phyloP scores from a whole-genome alignment of 2,329 filamentous ascomycete species.

The Trichoderma sp. region DNA sequence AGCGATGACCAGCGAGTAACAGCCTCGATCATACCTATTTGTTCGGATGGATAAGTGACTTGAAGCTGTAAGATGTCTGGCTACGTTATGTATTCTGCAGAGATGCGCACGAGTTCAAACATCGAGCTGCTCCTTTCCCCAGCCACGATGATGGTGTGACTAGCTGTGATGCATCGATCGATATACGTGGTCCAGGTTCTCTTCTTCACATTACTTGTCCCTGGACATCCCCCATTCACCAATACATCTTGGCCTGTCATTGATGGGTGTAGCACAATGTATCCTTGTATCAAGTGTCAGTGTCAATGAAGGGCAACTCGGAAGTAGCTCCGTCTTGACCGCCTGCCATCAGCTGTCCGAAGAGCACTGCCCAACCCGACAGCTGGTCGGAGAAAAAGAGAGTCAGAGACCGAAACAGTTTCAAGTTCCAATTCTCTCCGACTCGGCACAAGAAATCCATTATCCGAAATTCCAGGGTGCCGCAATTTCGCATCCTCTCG shows the following conservation, averaged over 20 bases:
- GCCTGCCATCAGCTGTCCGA: conserved; percentile 28
- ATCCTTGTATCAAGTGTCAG: not conserved
- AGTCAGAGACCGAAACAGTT: not conserved
- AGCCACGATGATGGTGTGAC: not conserved
- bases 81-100: not conserved
- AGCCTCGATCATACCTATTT: not conserved
- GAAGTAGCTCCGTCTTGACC: conserved; percentile 27
- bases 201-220: not conserved
- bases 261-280: conserved; percentile 9
- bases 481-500: not conserved
- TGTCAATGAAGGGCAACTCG: conserved; percentile 23
- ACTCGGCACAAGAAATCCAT: not conserved
- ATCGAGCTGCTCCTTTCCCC: not conserved
- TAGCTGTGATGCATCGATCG: not conserved
- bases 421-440: not conserved
- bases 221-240: conserved; percentile 12
- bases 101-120: not conserved
- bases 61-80: not conserved
- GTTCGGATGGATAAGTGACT: not conserved
- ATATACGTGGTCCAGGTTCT: not conserved
- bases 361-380: conserved; percentile 18
- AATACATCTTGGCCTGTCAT: not conserved
- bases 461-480: not conserved
- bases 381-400: conserved; percentile 11
- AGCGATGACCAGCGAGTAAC: not conserved